Base-by-base conservation (phyloP, 805 yeast genomes). In the Saccharomyces jurei region DNA sequence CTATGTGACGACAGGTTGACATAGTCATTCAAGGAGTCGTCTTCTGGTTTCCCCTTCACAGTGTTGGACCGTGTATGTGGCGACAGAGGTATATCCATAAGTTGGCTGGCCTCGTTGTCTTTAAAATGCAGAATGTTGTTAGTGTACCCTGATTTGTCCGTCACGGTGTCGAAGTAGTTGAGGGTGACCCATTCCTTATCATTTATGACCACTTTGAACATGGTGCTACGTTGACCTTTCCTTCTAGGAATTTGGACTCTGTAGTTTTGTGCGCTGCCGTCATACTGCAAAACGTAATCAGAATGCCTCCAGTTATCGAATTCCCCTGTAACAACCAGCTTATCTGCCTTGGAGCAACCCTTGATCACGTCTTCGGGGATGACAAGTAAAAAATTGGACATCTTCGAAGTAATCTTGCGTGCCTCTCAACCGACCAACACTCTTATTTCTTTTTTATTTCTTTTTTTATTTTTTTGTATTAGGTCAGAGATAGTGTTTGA, bases 1-100 rank as follows among this genome's bases (percentile, higher is more conserved):
- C 66, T 63, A 36, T 60, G 61, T 2, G 71, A 67, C 6, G 68
- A 63, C 17, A 67, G 57, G 28, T 65, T 66, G 4, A 67, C 61
- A 46, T 63, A 67, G 41, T 66, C 67, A 13, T 28, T 51, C 32
- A n/a, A 14, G 31, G 26, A 22, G 29, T 44, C 46, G 3, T 44
- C 41, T 29, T 51, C 48, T 9, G 26, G 28, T n/a, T 21, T 41
- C 29, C 13, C 49, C 47, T 10, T 11, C 14, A 14, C 10, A 31
- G 31, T 47, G 31, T 8, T 41, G 17, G 27, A 21, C 26, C 13
- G 41, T 22, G 6, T n/a, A n/a, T 6, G n/a, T 44, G 21, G 17
- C 2, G 21, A 21, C 8, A 22, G n/a, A 9, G 29, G 46, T 6
- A 30, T 49, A 11, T 22, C 25, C 29, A 11, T 25, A 22, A 28